Evolutionary conservation across 2,329 filamentous ascomycete genomes (phyloP), one percentile per base, ranked within the genome.

Genomic region (Fusarium continuum): DNA sequence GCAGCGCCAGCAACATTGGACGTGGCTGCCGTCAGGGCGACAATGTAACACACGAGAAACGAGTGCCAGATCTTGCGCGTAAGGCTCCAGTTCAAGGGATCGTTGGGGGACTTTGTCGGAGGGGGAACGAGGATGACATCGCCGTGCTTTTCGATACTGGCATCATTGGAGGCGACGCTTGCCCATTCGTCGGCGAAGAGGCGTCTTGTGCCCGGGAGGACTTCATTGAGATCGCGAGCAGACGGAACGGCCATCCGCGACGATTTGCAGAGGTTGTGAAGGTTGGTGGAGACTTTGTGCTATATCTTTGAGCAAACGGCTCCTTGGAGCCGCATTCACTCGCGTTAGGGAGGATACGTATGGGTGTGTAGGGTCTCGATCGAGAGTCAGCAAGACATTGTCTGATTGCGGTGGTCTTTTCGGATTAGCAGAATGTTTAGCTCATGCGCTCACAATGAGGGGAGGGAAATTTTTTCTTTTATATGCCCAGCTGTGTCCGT

Each of bases 1-100:
- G 82, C 83, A 1, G 81, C 79, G 7, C 83, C 83, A 4, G 82
- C 82, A 65, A 84, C 80, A 53, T 86, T 86, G 10, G 83, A 81
- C 0, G 82, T 85, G 4, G 83, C 84, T 1, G 84, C 83, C 1
- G 83, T 85, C 44, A 86, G 68, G 2, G 78, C 83, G 4, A 83
- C 83, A 41, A 85, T 79, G 65, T 82, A 83, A 48, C 82, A 79
- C 25, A 85, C 79, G 6, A 86, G 73, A 6, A 77, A 72, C 6
- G 81, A 80, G 70, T 83, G 80, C 80, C 80, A 84, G 29, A 77
- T 76, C 68, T 83, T 82, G 64, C 82, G 78, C 45, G 73, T 64
- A 45, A 73, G 64, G 32, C 77, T 76, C 82, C 82, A 85, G 65
- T 83, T 82, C 55, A 85, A 73, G 17, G 82, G 82, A 65, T 85